Percentiles rank a stretch among this genome's conserved stretches.
Conservation (phyloP, 73 alveolate genomes). For the Paramecium sonneborni region DNA sequence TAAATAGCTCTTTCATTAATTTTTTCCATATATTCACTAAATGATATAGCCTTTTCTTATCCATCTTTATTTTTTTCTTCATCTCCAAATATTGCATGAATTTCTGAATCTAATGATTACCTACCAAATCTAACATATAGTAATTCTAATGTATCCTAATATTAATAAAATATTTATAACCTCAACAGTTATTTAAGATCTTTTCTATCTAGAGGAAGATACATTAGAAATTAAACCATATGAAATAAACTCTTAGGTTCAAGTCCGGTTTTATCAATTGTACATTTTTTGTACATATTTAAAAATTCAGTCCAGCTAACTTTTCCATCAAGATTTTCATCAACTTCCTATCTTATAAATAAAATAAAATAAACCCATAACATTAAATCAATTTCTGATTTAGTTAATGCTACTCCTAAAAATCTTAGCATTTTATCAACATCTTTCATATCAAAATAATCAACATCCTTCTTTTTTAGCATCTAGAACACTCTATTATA, state of each 20-base stretch:
- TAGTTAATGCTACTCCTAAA: conserved; percentile 74
- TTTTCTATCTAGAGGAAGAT: conserved; percentile 75
- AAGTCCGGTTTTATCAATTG: conserved; percentile 87
- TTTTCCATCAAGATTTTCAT: conserved; percentile 93
- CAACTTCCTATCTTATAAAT: conserved; percentile 87
- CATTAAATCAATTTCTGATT: conserved; percentile 84
- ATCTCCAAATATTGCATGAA: conserved; percentile 82
- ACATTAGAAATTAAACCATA: conserved; percentile 97
- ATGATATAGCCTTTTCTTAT: conserved; percentile 73
- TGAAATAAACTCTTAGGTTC: conserved; percentile 97
- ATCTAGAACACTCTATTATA: conserved; percentile 48
- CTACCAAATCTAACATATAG: conserved; percentile 94
- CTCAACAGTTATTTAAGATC: conserved; percentile 45
- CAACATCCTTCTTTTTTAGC: neutral
- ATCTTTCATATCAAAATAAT: conserved; percentile 53
- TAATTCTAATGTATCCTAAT: conserved; percentile 96
- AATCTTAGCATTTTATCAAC: conserved; percentile 63
- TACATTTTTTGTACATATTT: conserved; percentile 93
- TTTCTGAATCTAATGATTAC: conserved; percentile 77
- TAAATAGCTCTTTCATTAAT: conserved; percentile 79
- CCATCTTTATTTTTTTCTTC: conserved; percentile 74
- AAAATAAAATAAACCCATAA: conserved; percentile 71
- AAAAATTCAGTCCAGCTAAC: conserved; percentile 91
- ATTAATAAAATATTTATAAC: conserved; percentile 76
- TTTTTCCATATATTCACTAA: conserved; percentile 76